phyloP scores from a whole-genome alignment of 768 basidiomycete genomes.

The Suillus decipiens region DNA sequence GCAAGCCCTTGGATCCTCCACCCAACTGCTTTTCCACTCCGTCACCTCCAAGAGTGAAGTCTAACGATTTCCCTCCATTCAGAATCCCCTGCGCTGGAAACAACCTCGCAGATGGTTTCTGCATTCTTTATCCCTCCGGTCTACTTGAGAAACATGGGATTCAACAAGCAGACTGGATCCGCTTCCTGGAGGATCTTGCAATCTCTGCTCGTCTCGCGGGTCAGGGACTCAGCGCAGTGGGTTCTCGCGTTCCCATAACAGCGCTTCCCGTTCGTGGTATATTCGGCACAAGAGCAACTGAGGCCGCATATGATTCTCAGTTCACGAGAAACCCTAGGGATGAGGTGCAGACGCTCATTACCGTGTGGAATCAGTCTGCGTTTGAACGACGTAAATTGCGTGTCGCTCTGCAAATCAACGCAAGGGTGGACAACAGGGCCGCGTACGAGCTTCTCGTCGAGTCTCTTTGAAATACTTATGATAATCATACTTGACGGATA shows the following conservation, averaged over 20 bases:
- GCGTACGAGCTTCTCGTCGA: constrained; percentile 25
- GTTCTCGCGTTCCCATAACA: constrained; percentile 23
- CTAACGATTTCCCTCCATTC: constrained; percentile 30
- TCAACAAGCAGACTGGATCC: constrained; percentile 27
- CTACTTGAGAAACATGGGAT: constrained; percentile 33
- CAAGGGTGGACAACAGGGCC: constrained; percentile 10
- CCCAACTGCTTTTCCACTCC: constrained; percentile 30
- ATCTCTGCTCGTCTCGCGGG: constrained; percentile 30
- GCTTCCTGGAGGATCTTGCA: constrained; percentile 31
- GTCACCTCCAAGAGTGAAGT: constrained; percentile 29
- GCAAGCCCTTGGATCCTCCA: constrained; percentile 33
- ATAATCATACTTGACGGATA: neutral
- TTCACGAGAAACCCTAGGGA: constrained; percentile 22
- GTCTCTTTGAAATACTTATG: constrained; percentile 22
- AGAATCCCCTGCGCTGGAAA: constrained; percentile 24
- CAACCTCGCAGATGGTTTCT: constrained; percentile 27
- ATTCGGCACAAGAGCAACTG: constrained; percentile 18
- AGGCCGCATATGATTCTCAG: constrained; percentile 21
- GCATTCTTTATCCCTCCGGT: constrained; percentile 25
- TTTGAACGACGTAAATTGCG: constrained; percentile 33
- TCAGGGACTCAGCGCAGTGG: constrained; percentile 23
- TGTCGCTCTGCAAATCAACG: constrained; percentile 19
- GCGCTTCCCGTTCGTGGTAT: constrained; percentile 18
- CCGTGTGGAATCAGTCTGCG: constrained; percentile 34
- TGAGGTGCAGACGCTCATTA: constrained; percentile 28